Evolutionary conservation across 306 rosid genomes (phyloP).

Genomic region (Biancaea sappan): DNA sequence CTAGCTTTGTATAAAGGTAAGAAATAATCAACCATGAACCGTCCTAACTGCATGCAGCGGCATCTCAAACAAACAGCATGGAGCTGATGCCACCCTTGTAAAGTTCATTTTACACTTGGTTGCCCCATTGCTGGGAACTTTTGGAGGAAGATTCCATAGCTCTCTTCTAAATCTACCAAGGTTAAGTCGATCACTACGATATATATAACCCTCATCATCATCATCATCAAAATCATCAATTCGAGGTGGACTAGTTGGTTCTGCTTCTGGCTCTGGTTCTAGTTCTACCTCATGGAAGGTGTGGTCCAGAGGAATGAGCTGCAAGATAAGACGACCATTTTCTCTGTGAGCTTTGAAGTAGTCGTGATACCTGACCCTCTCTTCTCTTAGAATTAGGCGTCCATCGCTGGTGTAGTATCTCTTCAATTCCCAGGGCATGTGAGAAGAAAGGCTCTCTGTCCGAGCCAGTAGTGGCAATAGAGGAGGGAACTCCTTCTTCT

Average conservation of each 20-base stretch:
- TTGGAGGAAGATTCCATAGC: neutral
- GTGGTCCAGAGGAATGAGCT: constrained; percentile 45
- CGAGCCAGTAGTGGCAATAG: constrained; percentile 53
- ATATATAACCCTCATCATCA: neutral
- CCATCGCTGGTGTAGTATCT: constrained; percentile 59
- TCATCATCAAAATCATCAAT: neutral
- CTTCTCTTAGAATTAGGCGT: constrained; percentile 53
- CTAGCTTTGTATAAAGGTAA: neutral
- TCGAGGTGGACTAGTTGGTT: neutral
- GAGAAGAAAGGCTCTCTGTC: constrained; percentile 44
- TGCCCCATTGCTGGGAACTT: neutral
- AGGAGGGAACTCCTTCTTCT: constrained; percentile 48
- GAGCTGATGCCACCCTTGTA: constrained; percentile 16
- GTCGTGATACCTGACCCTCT: constrained; percentile 47
- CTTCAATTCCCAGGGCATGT: constrained; percentile 60
- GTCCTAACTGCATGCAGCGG: constrained; percentile 44
- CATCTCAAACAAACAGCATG: constrained; percentile 35
- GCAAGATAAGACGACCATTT: constrained; percentile 62
- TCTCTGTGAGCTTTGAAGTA: constrained; percentile 59
- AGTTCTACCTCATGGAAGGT: neutral
- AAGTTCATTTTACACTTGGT: constrained; percentile 26
- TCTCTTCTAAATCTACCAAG: neutral
- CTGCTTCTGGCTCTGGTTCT: neutral
- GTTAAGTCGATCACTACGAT: neutral
- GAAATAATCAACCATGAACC: constrained; percentile 36